Base-by-base conservation (phyloP, 176 grass and related monocot species). In the Dactylis glomerata region DNA sequence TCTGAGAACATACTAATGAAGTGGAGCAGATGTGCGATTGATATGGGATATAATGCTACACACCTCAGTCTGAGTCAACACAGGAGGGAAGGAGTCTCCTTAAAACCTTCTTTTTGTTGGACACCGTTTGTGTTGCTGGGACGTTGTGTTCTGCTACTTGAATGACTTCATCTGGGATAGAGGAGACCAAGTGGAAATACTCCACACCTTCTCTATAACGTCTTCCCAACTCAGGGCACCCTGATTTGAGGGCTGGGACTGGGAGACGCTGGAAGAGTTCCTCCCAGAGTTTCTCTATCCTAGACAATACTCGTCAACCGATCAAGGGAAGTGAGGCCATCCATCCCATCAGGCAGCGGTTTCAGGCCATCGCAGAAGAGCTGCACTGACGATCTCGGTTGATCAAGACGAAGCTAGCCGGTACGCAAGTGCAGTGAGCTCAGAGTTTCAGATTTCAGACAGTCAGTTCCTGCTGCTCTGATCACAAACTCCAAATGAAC, bases 181-280 rank as follows among this genome's bases (percentile, higher is more conserved):
- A 38, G 30, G 78, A 82, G 36, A 82, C 1, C 19, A 81, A 19
- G 27, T 68, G 5, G 40, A 73, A 73, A 50, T 87, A 81, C 78
- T 81, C 34, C 33, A 68, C 71, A 57, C 71, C 71, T 57, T 68
- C 19, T 36, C 22, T 70, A 11, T 49, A 82, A 3, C 28, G 30
- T 62, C 40, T 71, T 3, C 20, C 6, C 63, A 88, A 36, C 4
- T 47, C 8, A 2, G 80, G 63, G 64, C 72, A 77, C 1, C 20
- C 0, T 36, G 0, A 20, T 34, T 67, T 55, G 78, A 87, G 58
- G 46, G 34, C 13, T 36, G 47, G 26, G 47, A 87, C 13, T 36
- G 47, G 26, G 47, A 87, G 59, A 19, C 6, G 24, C 47, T 82
- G 45, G 4, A 81, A 23, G 10, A 81, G 67, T 51, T 67, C 76